These are phyloP conservation scores for Hyphopichia khmerensis DNA, from an alignment of 1,139 yeast genomes.

Conservation along the genomic window DNA sequence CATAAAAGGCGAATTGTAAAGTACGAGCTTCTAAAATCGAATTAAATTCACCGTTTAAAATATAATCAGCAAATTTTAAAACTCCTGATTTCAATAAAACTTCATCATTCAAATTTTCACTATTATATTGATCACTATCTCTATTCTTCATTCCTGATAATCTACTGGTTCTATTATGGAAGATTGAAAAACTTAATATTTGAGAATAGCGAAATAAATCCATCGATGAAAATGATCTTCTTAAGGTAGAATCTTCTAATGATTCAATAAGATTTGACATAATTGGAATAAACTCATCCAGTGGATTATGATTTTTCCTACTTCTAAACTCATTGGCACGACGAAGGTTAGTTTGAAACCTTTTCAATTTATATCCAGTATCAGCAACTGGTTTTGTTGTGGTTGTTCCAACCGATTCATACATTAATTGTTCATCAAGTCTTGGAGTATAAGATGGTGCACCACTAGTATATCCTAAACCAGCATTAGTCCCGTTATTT, in stretches of 20 bases:
- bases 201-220: conserved; percentile 25
- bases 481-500: background rate
- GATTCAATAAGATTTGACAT: background rate
- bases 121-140: conserved; percentile 38
- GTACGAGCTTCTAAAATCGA: conserved; percentile 19
- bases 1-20: conserved; percentile 23
- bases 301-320: conserved; percentile 12
- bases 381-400: background rate
- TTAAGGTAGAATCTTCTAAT: conserved; percentile 3
- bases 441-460: background rate
- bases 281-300: conserved; percentile 8
- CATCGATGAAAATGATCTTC: conserved; percentile 21
- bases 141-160: conserved; percentile 34
- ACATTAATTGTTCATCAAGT: background rate
- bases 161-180: conserved; percentile 30
- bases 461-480: background rate
- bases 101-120: conserved; percentile 28
- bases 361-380: conserved; percentile 17
- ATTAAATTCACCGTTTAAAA: conserved; percentile 33
- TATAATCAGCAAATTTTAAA: conserved; percentile 31
- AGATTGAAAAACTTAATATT: conserved; percentile 28
- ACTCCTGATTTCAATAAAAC: conserved; percentile 32
- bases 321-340: conserved; percentile 18
- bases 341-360: conserved; percentile 28
- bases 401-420: no score